A percentile compares a stretch with the other conserved stretches of the same genome.
phyloP scores from a whole-genome alignment of 305 asterid genomes.

The Nicotiana rustica region DNA sequence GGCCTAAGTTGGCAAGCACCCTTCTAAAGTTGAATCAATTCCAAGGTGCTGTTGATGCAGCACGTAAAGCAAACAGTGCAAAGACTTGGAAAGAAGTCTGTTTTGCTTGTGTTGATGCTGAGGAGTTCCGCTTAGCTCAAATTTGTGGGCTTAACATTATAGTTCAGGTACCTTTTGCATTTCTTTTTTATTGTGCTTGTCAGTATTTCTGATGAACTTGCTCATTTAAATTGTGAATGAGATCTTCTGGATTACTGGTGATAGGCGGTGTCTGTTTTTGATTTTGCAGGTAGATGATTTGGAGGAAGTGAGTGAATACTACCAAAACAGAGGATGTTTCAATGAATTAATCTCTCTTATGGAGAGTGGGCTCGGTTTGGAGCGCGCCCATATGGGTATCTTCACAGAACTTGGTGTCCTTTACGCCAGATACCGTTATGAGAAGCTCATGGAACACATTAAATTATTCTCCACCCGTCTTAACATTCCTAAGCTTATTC shows the following conservation, averaged over 20 bases:
- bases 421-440: constrained; percentile 98
- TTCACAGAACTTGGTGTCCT: constrained; percentile 98
- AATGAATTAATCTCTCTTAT: constrained; percentile 94
- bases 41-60: constrained; percentile 94
- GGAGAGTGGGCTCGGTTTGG: constrained; percentile 99
- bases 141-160: constrained; percentile 94
- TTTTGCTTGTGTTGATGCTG: constrained; percentile 93
- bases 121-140: constrained; percentile 99
- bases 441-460: constrained; percentile 99
- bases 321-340: constrained; percentile 92
- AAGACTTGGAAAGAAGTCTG: constrained; percentile 99
- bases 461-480: constrained; percentile 95
- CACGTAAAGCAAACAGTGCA: constrained; percentile 95
- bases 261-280: neutral
- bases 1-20: constrained; percentile 96
- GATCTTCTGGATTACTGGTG: constrained; percentile 29
- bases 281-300: constrained; percentile 80
- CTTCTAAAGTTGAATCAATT: constrained; percentile 81
- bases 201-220: constrained; percentile 18
- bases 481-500: constrained; percentile 97
- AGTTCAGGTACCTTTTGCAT: constrained; percentile 68
- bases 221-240: constrained; percentile 6
- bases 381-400: constrained; percentile 99
- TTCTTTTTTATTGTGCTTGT: constrained; percentile 8
- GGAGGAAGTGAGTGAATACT: constrained; percentile 91